These are phyloP conservation scores for Graphiopsis chlorocephala DNA, from an alignment of 2,329 filamentous ascomycete species.

Conservation along the genomic window DNA sequence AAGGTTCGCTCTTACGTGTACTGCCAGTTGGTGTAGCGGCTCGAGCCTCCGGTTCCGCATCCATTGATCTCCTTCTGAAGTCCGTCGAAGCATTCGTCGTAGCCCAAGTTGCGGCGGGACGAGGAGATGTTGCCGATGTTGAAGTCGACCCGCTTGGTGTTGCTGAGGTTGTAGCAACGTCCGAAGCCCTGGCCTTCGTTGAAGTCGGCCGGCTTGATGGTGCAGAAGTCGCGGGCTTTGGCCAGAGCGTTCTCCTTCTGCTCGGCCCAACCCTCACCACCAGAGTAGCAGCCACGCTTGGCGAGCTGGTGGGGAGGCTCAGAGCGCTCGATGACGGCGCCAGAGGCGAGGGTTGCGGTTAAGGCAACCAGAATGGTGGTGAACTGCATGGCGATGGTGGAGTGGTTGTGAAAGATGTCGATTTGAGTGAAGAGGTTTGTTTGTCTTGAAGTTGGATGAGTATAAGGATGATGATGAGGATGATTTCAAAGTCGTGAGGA, in stretches of 20 bases:
- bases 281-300: not conserved
- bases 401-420: not conserved
- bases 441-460: not conserved
- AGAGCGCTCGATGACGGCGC: not conserved
- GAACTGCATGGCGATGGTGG: not conserved
- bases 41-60: not conserved
- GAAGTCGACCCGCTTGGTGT: not conserved
- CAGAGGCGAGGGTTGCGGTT: not conserved
- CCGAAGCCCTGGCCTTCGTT: not conserved
- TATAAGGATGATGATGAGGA: not conserved
- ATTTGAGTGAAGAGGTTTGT: not conserved
- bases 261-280: not conserved
- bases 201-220: not conserved
- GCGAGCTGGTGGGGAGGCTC: not conserved
- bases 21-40: not conserved
- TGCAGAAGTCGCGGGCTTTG: not conserved
- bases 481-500: not conserved
- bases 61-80: not conserved
- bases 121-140: not conserved
- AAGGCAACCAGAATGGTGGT: not conserved
- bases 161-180: not conserved
- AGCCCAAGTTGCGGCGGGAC: not conserved
- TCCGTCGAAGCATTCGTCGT: not conserved
- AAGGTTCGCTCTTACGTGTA: not conserved
- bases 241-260: not conserved